Percentiles rank a stretch among this genome's conserved stretches.
These are phyloP conservation scores for Exophiala oligosperma DNA, from an alignment of 2,329 filamentous ascomycete genomes.

Conservation along the genomic window DNA sequence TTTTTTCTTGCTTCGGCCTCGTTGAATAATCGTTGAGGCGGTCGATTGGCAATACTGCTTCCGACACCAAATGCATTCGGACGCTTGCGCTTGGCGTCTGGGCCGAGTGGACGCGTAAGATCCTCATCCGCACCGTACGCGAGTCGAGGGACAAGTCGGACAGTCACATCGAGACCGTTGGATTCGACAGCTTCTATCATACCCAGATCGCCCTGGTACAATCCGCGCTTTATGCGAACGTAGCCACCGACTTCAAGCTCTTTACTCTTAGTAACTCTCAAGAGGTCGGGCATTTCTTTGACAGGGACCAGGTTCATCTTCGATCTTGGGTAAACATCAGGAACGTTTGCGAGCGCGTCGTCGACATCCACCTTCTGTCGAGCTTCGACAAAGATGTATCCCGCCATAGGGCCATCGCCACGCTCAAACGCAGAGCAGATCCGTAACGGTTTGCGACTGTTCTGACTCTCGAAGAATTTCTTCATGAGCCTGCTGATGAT, in stretches of 20 bases:
- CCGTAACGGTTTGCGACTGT: constrained; percentile 75
- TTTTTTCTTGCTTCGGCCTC: constrained; percentile 90
- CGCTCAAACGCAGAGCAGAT: constrained; percentile 93
- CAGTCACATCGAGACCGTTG: constrained; percentile 83
- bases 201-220: constrained; percentile 86
- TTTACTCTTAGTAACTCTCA: constrained; percentile 84
- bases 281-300: constrained; percentile 96
- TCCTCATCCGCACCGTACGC: constrained; percentile 92
- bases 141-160: constrained; percentile 84
- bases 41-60: constrained; percentile 61
- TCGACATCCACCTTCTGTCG: constrained; percentile 83
- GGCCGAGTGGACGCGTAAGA: constrained; percentile 44
- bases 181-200: constrained; percentile 91
- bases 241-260: constrained; percentile 84
- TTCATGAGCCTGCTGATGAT: constrained; percentile 86
- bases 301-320: constrained; percentile 89
- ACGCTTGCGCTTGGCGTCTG: constrained; percentile 74
- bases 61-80: constrained; percentile 47
- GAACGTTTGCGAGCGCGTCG: constrained; percentile 76
- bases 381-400: constrained; percentile 94
- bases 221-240: constrained; percentile 79
- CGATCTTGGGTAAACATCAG: constrained; percentile 84
- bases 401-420: constrained; percentile 76
- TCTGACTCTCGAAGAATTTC: constrained; percentile 76
- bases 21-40: constrained; percentile 88